Conservation (phyloP, 2,329 filamentous ascomycete species). For the Fusarium abutilonis region DNA sequence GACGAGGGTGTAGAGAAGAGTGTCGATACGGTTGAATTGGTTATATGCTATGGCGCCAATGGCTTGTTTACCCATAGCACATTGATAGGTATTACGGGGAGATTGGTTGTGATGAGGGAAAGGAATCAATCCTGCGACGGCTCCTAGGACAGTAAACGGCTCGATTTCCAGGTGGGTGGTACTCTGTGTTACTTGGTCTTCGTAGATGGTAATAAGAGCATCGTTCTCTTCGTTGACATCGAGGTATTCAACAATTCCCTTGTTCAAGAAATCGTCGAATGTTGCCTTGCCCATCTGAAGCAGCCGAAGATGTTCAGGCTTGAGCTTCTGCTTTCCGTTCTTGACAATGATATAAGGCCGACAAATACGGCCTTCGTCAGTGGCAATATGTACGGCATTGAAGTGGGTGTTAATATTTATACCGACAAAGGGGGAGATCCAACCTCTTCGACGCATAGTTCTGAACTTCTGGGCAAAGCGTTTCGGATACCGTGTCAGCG, state of each 20-base stretch:
- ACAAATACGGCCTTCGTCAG: constrained; percentile 96
- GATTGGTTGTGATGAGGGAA: constrained; percentile 99
- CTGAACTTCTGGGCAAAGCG: constrained; percentile 87
- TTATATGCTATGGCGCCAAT: constrained; percentile 99
- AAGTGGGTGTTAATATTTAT: constrained; percentile 96
- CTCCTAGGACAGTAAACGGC: constrained; percentile 94
- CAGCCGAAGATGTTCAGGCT: constrained; percentile 78
- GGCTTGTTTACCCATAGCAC: constrained; percentile 99
- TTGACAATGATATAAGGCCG: constrained; percentile 95
- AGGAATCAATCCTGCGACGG: constrained; percentile 94
- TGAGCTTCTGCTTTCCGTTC: constrained; percentile 83
- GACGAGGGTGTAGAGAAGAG: constrained; percentile 93
- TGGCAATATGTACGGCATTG: constrained; percentile 91
- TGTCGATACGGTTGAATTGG: constrained; percentile 97
- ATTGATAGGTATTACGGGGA: constrained; percentile 97
- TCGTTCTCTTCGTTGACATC: constrained; percentile 99
- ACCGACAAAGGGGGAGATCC: constrained; percentile 95
- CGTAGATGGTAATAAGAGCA: constrained; percentile 89
- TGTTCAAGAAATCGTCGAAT: constrained; percentile 93
- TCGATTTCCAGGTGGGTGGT: constrained; percentile 98
- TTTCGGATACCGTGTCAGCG: constrained; percentile 85
- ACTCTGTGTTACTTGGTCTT: constrained; percentile 80
- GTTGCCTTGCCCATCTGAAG: constrained; percentile 84
- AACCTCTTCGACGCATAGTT: constrained; percentile 85
- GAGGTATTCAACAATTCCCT: constrained; percentile 93